Evolutionary conservation across 2,329 filamentous ascomycete genomes (phyloP).

Genomic region (Lachnellula hyalina): DNA sequence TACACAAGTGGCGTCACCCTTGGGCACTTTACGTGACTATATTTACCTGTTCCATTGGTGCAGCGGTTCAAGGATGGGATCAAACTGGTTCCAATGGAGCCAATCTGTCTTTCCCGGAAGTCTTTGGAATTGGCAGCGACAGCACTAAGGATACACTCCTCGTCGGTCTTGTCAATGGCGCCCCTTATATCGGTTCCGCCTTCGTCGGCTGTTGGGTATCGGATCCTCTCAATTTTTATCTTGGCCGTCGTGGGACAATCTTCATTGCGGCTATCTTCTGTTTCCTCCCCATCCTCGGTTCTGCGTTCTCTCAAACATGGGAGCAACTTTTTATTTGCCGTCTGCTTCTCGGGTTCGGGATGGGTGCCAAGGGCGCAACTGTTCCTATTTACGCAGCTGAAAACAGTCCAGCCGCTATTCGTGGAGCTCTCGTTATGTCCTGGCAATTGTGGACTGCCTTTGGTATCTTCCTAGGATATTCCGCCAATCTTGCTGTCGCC

Average conservation of each 20-base stretch:
- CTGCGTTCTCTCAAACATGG: slow-evolving; percentile 54
- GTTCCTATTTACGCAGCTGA: slow-evolving; percentile 50
- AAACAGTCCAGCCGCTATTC: slow-evolving; percentile 47
- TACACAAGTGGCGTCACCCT: slow-evolving; percentile 65
- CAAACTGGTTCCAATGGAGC: slow-evolving; percentile 44
- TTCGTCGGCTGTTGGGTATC: slow-evolving; percentile 57
- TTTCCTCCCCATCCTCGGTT: slow-evolving; percentile 55
- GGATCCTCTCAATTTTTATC: slow-evolving; percentile 52
- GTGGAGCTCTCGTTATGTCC: slow-evolving; percentile 51
- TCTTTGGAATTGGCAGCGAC: slow-evolving; percentile 38
- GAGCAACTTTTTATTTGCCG: slow-evolving; percentile 50
- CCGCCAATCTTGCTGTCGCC: slow-evolving; percentile 59
- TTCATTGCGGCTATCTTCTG: slow-evolving; percentile 60
- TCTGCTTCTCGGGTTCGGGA: slow-evolving; percentile 54
- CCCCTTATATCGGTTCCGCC: slow-evolving; percentile 39
- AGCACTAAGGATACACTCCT: slow-evolving; percentile 47
- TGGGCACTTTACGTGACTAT: slow-evolving; percentile 61
- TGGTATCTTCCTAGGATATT: slow-evolving; percentile 62
- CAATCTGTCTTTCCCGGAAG: slow-evolving; percentile 41
- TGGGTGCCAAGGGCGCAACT: slow-evolving; percentile 51
- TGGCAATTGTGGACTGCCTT: slow-evolving; percentile 51
- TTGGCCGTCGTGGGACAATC: slow-evolving; percentile 59
- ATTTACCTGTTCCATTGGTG: slow-evolving; percentile 61
- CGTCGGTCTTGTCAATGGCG: slow-evolving; percentile 52
- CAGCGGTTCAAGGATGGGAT: slow-evolving; percentile 54